Evolutionary conservation across 306 rosid genomes (phyloP).

Genomic region (Fragaria iinumae): DNA sequence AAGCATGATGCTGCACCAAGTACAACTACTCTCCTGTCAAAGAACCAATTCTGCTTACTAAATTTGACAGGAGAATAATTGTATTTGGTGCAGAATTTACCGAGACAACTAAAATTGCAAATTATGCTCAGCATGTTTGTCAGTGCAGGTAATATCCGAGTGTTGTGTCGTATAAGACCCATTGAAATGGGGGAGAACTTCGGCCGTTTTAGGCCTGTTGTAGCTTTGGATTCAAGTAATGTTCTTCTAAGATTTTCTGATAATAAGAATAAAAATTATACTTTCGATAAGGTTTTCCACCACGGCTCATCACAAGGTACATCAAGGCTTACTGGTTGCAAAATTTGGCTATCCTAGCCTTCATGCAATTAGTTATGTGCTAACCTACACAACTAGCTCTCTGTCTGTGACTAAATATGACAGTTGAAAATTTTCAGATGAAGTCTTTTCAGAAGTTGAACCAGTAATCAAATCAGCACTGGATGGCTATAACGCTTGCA

Average conservation of each 20-base stretch:
- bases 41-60: not conserved
- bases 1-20: not conserved
- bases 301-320: constrained; percentile 44
- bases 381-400: not conserved
- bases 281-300: constrained; percentile 36
- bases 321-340: constrained; percentile 5
- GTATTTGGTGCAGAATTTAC: not conserved
- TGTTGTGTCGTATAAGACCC: constrained; percentile 41
- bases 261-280: constrained; percentile 34
- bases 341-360: not conserved
- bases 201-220: constrained; percentile 19
- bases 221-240: constrained; percentile 30
- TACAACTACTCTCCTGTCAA: not conserved
- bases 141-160: constrained; percentile 41
- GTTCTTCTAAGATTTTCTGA: constrained; percentile 32
- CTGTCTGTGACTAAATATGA: constrained; percentile 4
- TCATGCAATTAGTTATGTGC: not conserved
- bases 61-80: not conserved
- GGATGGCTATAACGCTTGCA: constrained; percentile 45
- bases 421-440: constrained; percentile 27
- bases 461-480: constrained; percentile 39
- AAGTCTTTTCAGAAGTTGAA: constrained; percentile 37
- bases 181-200: constrained; percentile 26
- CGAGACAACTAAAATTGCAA: not conserved
- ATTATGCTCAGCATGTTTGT: constrained; percentile 8